These are phyloP conservation scores for Solioccasus polychromus DNA, from an alignment of 768 basidiomycete species.

Conservation along the genomic window DNA sequence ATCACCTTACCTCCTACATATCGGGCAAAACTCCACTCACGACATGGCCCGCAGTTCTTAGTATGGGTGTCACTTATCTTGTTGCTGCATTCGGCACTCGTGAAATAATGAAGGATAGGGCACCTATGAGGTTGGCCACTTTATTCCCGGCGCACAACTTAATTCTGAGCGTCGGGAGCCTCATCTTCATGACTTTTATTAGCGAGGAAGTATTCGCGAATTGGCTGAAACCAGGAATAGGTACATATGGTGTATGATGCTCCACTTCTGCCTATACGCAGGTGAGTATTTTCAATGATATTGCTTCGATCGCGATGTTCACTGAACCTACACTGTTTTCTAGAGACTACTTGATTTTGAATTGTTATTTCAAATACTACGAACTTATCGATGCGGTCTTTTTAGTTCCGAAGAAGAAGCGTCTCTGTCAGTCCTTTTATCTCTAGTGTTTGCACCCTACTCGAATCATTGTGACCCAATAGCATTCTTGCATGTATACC, in stretches of 20 bases:
- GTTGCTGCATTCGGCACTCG: conserved; percentile 81
- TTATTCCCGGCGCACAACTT: conserved; percentile 89
- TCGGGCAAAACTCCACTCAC: conserved; percentile 78
- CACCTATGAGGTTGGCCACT: conserved; percentile 66
- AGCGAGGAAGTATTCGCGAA: conserved; percentile 86
- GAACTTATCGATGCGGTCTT: conserved; percentile 95
- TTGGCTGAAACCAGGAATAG: conserved; percentile 68
- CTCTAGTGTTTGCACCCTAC: neutral
- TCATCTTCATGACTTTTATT: conserved; percentile 75
- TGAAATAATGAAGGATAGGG: conserved; percentile 74
- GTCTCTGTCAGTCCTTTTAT: conserved; percentile 59
- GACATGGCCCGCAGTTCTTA: conserved; percentile 64
- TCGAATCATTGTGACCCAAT: neutral
- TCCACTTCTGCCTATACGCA: conserved; percentile 72
- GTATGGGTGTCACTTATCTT: conserved; percentile 73
- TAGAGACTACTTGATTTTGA: conserved; percentile 92
- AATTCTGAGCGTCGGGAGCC: conserved; percentile 75
- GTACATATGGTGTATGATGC: conserved; percentile 77
- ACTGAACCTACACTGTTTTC: conserved; percentile 2
- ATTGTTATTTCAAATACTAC: conserved; percentile 96
- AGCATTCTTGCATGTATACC: conserved; percentile 98
- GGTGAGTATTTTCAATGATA: conserved; percentile 44
- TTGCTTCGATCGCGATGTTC: neutral
- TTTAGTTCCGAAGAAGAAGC: conserved; percentile 96
- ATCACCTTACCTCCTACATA: conserved; percentile 60